A percentile compares a stretch with the other conserved stretches of the same genome.
phyloP scores from a whole-genome alignment of 768 basidiomycete genomes.

The Auriscalpium orientale region DNA sequence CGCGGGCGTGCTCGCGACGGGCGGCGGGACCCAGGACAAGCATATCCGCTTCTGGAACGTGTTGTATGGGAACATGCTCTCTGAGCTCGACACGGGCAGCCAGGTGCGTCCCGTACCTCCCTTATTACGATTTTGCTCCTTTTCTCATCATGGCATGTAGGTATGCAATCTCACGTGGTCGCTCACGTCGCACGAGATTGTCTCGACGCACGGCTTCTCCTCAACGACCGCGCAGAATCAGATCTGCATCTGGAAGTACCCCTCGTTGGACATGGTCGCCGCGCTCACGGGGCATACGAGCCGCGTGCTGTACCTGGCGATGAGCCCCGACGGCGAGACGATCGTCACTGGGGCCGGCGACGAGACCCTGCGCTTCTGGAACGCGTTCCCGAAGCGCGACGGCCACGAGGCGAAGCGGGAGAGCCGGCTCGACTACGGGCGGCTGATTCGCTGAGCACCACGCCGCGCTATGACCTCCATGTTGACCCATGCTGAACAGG shows the following conservation, averaged over 20 bases:
- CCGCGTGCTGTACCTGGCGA: conserved; percentile 93
- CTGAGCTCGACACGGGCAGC: conserved; percentile 88
- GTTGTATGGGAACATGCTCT: conserved; percentile 74
- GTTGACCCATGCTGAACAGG: too few relatives aligned
- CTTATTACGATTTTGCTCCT: neutral
- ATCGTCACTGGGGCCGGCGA: conserved; percentile 98
- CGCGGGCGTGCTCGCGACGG: conserved; percentile 82
- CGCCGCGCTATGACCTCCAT: too few relatives aligned
- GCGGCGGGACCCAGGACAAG: conserved; percentile 98
- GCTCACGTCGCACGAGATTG: conserved; percentile 89
- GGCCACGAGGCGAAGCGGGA: conserved; percentile 28
- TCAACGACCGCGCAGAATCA: conserved; percentile 93
- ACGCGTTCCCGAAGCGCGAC: conserved; percentile 83
- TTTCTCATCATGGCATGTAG: conserved; percentile 30
- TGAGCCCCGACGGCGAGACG: conserved; percentile 95
- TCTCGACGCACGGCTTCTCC: conserved; percentile 96
- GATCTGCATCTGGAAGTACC: conserved; percentile 94
- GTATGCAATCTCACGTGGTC: conserved; percentile 99
- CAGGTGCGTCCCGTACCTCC: conserved; percentile 50
- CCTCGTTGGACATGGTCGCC: conserved; percentile 88
- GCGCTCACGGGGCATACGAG: conserved; percentile 91
- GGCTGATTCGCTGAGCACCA: conserved; percentile 26
- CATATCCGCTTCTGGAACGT: conserved; percentile 98
- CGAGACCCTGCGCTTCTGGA: conserved; percentile 96
- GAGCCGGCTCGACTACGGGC: conserved; percentile 39